Evolutionary conservation across 2,329 filamentous ascomycete genomes (phyloP), one percentile per base, ranked within the genome.

Genomic region (Aspergillus floridensis): DNA sequence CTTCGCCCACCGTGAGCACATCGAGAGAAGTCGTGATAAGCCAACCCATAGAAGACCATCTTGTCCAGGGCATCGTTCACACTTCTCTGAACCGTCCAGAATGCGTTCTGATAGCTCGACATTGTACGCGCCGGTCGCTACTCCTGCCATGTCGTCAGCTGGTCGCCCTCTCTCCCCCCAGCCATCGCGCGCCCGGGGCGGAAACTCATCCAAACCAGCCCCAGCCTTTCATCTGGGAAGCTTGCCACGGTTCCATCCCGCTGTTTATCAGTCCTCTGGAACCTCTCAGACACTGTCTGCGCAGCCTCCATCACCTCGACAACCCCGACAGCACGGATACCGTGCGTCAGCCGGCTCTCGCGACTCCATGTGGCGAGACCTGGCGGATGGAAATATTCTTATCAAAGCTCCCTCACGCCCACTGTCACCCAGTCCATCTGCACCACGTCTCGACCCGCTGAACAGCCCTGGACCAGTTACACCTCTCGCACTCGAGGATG

Each of bases 401-500:
- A 68, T 73, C 0, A 71, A 72, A 48, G 67, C 59, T 53, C 71
- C 49, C 62, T 72, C 59, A 63, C 69, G 49, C 61, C 66, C 51
- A 57, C 65, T 59, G 31, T 68, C 62, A 48, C 68, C 66, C 67
- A 74, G 66, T 48, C 79, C 78, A n/a, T 73, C 75, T 11, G 76
- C 77, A 16, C 79, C 79, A 7, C 75, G 77, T 5, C 65, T 81
- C 16, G 76, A 79, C 50, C 79, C 79, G 21, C 69, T 80, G 11
- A 72, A 73, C 38, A 81, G 78, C 54, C 78, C 79, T 1, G 79
- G 78, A 2, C 77, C 77, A 0, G 79, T 81, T 38, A 80, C 79
- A 4, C 79, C 79, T 12, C 66, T 81, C 51, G 74, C 70, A 1
- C 69, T 81, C 8, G 77, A 76, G 54, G 71, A 77, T 32, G 68